phyloP scores from a whole-genome alignment of 441 rosid genomes.

The Croton setiger region DNA sequence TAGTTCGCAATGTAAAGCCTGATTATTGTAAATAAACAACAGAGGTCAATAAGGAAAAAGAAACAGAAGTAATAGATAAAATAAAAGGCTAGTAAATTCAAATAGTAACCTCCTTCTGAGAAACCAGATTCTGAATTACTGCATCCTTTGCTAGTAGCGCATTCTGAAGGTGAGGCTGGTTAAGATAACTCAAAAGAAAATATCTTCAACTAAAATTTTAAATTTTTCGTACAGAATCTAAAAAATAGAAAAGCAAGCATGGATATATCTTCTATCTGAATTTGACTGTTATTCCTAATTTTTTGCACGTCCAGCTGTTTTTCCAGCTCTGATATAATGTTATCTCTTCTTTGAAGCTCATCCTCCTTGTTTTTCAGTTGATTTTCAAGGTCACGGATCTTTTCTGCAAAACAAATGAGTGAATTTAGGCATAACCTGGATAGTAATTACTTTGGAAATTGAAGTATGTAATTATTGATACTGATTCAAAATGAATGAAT shows the following conservation, averaged over 20 bases:
- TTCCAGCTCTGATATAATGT: conserved; percentile 52
- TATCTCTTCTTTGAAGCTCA: conserved; percentile 50
- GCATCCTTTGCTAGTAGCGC: conserved; percentile 54
- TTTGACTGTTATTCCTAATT: conserved; percentile 33
- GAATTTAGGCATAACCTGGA: conserved; percentile 10
- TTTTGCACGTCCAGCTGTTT: conserved; percentile 49
- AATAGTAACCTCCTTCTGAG: conserved; percentile 62
- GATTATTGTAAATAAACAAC: conserved; percentile 17
- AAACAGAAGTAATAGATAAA: conserved; percentile 13
- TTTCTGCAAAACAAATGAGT: conserved; percentile 45
- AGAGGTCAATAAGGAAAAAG: conserved; percentile 18
- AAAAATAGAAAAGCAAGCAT: conserved; percentile 9
- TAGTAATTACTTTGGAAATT: neutral
- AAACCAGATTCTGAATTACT: conserved; percentile 52
- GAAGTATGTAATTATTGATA: neutral
- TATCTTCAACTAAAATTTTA: conserved; percentile 19
- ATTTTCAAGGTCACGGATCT: conserved; percentile 46
- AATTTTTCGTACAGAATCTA: conserved; percentile 11
- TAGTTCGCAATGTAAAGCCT: conserved; percentile 65
- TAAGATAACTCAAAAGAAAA: conserved; percentile 38
- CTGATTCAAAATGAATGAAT: neutral
- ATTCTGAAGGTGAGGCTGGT: conserved; percentile 67
- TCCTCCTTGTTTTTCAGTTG: conserved; percentile 42
- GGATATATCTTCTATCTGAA: conserved; percentile 78
- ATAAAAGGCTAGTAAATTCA: conserved; percentile 16